A percentile compares a stretch with the other conserved stretches of the same genome.
These are phyloP conservation scores for Patellaria atrata DNA, from an alignment of 495 filamentous ascomycete genomes.

Conservation along the genomic window DNA sequence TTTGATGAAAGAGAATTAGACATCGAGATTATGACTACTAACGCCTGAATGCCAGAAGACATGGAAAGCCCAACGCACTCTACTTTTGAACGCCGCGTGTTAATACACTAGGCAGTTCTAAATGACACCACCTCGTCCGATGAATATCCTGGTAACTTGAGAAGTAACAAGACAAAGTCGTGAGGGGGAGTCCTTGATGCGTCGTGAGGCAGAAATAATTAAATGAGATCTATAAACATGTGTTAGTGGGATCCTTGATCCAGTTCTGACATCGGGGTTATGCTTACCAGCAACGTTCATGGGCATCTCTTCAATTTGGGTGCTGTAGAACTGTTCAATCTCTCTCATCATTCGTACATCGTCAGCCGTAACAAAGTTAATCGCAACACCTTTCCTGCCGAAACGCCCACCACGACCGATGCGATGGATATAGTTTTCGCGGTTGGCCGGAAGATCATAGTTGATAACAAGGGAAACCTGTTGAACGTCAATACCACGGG, in stretches of 20 bases:
- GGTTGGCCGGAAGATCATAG: slow-evolving; percentile 96
- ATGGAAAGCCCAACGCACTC: slow-evolving; percentile 9
- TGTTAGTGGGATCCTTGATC: slow-evolving; percentile 7
- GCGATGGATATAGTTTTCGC: slow-evolving; percentile 99
- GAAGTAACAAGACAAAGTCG: slow-evolving; percentile 7
- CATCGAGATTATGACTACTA: no score
- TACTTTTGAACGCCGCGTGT: slow-evolving; percentile 8
- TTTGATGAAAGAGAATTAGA: slow-evolving; percentile 10
- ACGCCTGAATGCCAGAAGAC: slow-evolving; percentile 15
- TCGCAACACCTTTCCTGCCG: slow-evolving; percentile 98
- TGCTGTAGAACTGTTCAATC: slow-evolving; percentile 73
- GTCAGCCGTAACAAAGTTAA: slow-evolving; percentile 99
- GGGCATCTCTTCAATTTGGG: slow-evolving; percentile 76
- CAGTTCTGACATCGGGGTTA: not conserved
- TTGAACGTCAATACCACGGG: slow-evolving; percentile 98
- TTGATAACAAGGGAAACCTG: slow-evolving; percentile 99
- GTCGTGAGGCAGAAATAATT: slow-evolving; percentile 5
- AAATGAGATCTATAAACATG: slow-evolving; percentile 21
- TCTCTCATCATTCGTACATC: slow-evolving; percentile 99
- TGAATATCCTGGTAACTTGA: slow-evolving; percentile 1
- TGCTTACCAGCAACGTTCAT: slow-evolving; percentile 58
- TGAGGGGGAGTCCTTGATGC: not conserved
- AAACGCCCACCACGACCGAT: slow-evolving; percentile 98
- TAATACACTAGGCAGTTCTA: slow-evolving; percentile 2
- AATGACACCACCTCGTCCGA: slow-evolving; percentile 10